Conservation (phyloP, 2,329 filamentous ascomycete genomes). For the Aspergillus floridensis region DNA sequence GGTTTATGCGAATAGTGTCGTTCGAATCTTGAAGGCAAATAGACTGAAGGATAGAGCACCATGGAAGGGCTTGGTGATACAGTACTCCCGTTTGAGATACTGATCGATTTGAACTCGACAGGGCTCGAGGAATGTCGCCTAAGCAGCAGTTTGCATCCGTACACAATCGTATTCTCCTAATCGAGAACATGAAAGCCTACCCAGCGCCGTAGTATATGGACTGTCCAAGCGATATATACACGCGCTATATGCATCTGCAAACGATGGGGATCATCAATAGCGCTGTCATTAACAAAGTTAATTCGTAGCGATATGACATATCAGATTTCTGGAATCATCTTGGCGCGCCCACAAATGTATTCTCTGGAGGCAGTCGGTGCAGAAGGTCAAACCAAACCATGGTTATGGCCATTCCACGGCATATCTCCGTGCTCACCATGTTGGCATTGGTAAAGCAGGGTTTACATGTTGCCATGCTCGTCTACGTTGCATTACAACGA, state of each 20-base stretch:
- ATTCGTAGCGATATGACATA: conserved; percentile 10
- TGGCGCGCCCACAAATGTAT: no score
- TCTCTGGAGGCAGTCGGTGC: no score
- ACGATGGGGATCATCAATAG: conserved; percentile 10
- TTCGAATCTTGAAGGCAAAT: no score
- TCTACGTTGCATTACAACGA: not conserved
- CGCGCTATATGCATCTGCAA: conserved; percentile 10
- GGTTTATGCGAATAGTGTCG: no score
- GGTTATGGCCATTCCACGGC: not conserved
- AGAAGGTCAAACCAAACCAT: not conserved
- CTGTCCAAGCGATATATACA: not conserved
- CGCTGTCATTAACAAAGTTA: conserved; percentile 13
- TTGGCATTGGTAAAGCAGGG: not conserved
- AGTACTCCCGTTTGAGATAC: no score
- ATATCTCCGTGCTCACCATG: not conserved
- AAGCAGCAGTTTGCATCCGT: no score
- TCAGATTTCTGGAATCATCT: conserved; percentile 2
- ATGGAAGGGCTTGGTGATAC: no score
- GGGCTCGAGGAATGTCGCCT: no score
- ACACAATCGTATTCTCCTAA: not conserved
- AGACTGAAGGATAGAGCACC: no score
- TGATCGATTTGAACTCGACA: no score
- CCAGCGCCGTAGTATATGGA: not conserved
- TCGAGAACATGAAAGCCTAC: not conserved
- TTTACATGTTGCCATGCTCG: no score